Evolutionary conservation across 2,329 filamentous ascomycete species (phyloP), one percentile per base, ranked within the genome.

Genomic region (Magnaporthiopsis incrustans): DNA sequence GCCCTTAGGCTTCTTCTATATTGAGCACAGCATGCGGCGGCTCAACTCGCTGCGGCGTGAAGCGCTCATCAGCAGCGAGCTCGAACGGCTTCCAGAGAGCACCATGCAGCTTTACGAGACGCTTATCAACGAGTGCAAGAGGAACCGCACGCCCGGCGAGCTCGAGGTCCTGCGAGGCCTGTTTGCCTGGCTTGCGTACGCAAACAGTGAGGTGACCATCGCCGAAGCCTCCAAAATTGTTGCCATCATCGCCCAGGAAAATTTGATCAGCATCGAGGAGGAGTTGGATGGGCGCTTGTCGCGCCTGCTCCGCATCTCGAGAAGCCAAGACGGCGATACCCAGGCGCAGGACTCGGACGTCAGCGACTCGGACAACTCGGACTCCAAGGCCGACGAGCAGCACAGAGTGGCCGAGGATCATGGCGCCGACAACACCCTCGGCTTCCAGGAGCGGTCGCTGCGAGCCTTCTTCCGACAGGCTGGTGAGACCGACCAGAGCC

Each of bases 361-460:
- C 44, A 53, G 44, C 44, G 44, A 53, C 44, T n/a, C 44, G 57
- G 57, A 58, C 57, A 27, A 58, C 18, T 27, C 25, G 25, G 58
- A 60, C 14, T 22, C 12, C 58, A 27, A 60, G 3, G 2, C 27
- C 22, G 26, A 32, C 22, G 58, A 35, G 10, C 26, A 35, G 10
- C 26, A 35, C 32, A 32, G 30, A n/a, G 33, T 10, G 58, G 10
- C 14, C 58, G 58, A 62, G 14, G 53, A 62, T 26, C 64, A 66
- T n/a, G 64, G 63, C 32, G 25, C 61, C 27, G 56, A 61, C 14
- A 61, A 61, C 27, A 53, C 63, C 8, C 63, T 67, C 11, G 63
- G 64, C 18, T 67, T 67, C 61, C 64, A 67, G 33, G 65, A 67
- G 35, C 62, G 64, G n/a, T 65, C 64, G 12, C 25, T 67, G 22